A percentile compares a stretch with the other conserved stretches of the same genome.
Evolutionary conservation across 1,284 basidiomycete genomes (phyloP).

Genomic region (Microbotryum violaceum): DNA sequence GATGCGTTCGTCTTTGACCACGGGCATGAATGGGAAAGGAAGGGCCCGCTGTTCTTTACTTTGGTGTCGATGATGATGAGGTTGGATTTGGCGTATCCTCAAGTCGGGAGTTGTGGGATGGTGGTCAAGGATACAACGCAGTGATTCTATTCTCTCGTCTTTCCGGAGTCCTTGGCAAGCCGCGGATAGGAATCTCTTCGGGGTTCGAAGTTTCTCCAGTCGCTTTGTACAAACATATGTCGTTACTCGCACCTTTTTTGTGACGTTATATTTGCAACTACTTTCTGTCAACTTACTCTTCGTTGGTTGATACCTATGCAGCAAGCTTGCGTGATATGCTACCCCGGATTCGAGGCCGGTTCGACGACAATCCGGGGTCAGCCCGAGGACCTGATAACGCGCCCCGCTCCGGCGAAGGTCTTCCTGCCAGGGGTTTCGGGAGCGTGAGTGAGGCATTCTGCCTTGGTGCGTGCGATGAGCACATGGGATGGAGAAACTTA

Average conservation of each 20-base stretch:
- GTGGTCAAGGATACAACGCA: not conserved
- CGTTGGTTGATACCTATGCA: too few species aligned
- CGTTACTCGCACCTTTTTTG: not conserved
- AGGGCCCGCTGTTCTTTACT: slow-evolving; percentile 40
- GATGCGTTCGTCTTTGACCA: slow-evolving; percentile 45
- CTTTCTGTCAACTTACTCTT: not conserved
- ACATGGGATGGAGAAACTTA: too few species aligned
- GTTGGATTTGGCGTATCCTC: slow-evolving; percentile 41
- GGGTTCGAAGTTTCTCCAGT: not conserved
- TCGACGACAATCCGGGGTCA: too few species aligned
- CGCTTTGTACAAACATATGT: not conserved
- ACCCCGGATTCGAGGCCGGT: too few species aligned
- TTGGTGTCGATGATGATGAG: slow-evolving; percentile 43
- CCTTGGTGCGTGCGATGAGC: too few species aligned
- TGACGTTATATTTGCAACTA: not conserved
- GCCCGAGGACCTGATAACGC: too few species aligned
- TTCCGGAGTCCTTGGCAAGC: not conserved
- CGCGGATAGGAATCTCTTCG: not conserved
- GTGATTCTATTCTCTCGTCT: not conserved
- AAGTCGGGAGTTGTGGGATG: slow-evolving; percentile 10
- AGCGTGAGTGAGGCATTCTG: too few species aligned
- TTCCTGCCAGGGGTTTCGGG: too few species aligned
- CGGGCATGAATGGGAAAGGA: slow-evolving; percentile 25
- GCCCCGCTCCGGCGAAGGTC: too few species aligned
- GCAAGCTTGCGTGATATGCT: too few species aligned